These are phyloP conservation scores for Pyrenophora teres DNA, from an alignment of 2,329 filamentous ascomycete species.

Conservation along the genomic window DNA sequence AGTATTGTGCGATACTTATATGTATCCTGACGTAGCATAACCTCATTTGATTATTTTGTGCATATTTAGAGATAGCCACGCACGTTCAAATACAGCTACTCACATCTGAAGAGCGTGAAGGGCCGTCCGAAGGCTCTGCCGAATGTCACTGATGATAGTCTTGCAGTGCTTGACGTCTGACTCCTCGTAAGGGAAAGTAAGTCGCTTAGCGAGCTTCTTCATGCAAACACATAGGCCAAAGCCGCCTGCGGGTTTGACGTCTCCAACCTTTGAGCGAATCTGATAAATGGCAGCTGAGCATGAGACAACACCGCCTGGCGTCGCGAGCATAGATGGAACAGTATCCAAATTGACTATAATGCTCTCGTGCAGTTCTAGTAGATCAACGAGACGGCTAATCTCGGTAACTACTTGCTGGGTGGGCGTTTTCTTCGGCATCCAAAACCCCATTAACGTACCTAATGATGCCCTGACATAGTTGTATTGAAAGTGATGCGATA, in stretches of 20 bases:
- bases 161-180: not conserved
- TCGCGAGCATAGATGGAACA: not conserved
- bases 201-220: too few species aligned
- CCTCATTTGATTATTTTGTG: not conserved
- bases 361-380: not conserved
- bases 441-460: not conserved
- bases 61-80: not conserved
- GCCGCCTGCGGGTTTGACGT: too few species aligned
- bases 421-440: not conserved
- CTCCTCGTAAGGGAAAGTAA: not conserved
- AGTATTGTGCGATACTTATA: not conserved
- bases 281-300: not conserved
- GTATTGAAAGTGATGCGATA: not conserved
- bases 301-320: not conserved
- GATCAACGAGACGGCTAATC: not conserved
- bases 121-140: not conserved
- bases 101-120: not conserved
- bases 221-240: too few species aligned
- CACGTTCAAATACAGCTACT: not conserved
- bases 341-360: not conserved
- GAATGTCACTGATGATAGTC: not conserved
- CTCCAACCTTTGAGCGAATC: not conserved
- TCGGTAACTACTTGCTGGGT: not conserved
- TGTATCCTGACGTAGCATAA: not conserved
- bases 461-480: not conserved